These are phyloP conservation scores for Fusarium torulosum DNA, from an alignment of 2,329 filamentous ascomycete species.

Conservation along the genomic window DNA sequence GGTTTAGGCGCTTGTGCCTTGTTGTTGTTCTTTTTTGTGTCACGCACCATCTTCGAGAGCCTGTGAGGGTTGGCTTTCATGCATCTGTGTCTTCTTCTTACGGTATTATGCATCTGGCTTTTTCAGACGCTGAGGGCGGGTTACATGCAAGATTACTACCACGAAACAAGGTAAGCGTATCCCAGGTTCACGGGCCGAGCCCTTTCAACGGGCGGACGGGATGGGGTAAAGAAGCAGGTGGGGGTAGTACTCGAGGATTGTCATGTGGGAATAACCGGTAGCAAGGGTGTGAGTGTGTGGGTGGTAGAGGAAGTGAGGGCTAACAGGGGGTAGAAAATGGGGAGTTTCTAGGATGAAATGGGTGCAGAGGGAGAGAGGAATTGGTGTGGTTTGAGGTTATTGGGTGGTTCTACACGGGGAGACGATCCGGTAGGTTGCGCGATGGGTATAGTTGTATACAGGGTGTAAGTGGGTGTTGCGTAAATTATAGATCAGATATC, in stretches of 20 bases:
- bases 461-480: not conserved
- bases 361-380: conserved; percentile 22
- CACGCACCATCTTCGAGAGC: conserved; percentile 33
- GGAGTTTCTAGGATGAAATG: conserved; percentile 33
- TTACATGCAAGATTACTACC: not conserved
- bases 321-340: conserved; percentile 30
- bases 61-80: conserved; percentile 12
- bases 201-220: conserved; percentile 24
- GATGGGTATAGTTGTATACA: not conserved
- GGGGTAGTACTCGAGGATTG: conserved; percentile 6
- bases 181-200: conserved; percentile 35
- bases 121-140: not conserved
- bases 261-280: conserved; percentile 37
- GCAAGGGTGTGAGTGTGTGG: conserved; percentile 14
- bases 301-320: not conserved
- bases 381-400: conserved; percentile 18
- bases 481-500: conserved; percentile 20
- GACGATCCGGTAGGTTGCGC: conserved; percentile 6
- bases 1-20: conserved; percentile 17
- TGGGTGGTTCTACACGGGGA: conserved; percentile 18
- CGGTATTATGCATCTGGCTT: conserved; percentile 11
- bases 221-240: conserved; percentile 7
- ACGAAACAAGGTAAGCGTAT: conserved; percentile 5
- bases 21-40: not conserved
- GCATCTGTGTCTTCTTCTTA: too few species aligned